phyloP scores from a whole-genome alignment of 2,329 filamentous ascomycete species.

The Xylaria sp. region DNA sequence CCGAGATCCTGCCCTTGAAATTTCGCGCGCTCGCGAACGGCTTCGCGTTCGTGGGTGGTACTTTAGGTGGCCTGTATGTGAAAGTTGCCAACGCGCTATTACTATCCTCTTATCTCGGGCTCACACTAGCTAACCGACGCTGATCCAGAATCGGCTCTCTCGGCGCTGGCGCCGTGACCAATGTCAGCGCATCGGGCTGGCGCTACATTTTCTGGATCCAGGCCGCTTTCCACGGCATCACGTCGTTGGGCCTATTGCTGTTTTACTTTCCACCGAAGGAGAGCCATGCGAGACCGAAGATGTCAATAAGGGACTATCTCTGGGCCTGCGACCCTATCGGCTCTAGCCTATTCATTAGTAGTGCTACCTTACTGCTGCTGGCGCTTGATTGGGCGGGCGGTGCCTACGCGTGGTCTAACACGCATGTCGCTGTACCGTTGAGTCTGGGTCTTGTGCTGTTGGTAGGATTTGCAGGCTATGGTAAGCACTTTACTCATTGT shows the following conservation, averaged over 20 bases:
- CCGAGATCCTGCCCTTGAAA: slow-evolving; percentile 67
- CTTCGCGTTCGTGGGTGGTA: slow-evolving; percentile 62
- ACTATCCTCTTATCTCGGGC: no score
- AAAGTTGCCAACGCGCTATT: neutral
- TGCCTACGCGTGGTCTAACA: slow-evolving; percentile 54
- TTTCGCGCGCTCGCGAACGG: slow-evolving; percentile 67
- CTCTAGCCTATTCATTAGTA: slow-evolving; percentile 56
- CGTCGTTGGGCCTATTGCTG: slow-evolving; percentile 58
- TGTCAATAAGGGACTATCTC: slow-evolving; percentile 54
- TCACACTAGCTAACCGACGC: neutral
- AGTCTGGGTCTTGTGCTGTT: slow-evolving; percentile 56
- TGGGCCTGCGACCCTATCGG: slow-evolving; percentile 63
- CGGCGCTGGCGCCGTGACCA: slow-evolving; percentile 64
- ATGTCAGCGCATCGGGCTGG: slow-evolving; percentile 60
- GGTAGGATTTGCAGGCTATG: slow-evolving; percentile 54
- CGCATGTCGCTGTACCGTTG: slow-evolving; percentile 56
- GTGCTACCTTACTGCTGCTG: slow-evolving; percentile 58
- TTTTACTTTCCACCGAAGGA: slow-evolving; percentile 60
- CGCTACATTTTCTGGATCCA: slow-evolving; percentile 70
- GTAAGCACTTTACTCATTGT: slow-evolving; percentile 47
- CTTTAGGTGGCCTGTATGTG: slow-evolving; percentile 63
- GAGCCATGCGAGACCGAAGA: slow-evolving; percentile 51
- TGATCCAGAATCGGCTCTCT: slow-evolving; percentile 58
- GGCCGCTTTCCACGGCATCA: slow-evolving; percentile 62
- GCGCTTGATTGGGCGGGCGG: slow-evolving; percentile 60